These are phyloP conservation scores for Termitomyces sp. DNA, from an alignment of 768 basidiomycete genomes.

Conservation along the genomic window DNA sequence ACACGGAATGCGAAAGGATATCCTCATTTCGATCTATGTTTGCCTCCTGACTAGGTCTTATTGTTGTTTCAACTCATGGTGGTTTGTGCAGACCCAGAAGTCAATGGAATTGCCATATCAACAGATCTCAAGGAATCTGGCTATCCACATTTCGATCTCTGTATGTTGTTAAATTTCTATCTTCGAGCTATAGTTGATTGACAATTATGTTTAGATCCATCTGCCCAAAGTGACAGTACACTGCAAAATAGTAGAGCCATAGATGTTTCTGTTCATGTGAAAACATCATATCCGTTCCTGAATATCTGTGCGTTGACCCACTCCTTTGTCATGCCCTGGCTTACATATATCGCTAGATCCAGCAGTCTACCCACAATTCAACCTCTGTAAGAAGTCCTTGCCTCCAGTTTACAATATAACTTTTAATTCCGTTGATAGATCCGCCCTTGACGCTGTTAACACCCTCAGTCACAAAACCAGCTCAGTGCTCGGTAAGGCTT, in stretches of 20 bases:
- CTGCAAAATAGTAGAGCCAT: background rate
- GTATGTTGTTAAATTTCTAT: slow-evolving; percentile 20
- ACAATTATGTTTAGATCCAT: slow-evolving; percentile 3
- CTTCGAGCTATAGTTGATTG: background rate
- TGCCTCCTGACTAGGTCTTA: slow-evolving; percentile 2
- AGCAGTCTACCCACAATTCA: slow-evolving; percentile 27
- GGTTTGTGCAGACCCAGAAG: background rate
- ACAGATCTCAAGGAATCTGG: background rate
- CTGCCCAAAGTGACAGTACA: too few relatives aligned
- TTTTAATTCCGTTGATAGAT: background rate
- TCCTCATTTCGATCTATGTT: slow-evolving; percentile 28
- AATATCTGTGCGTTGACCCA: slow-evolving; percentile 4
- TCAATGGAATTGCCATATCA: background rate
- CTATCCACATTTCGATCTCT: slow-evolving; percentile 27
- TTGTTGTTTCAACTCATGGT: background rate
- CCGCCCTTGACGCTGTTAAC: background rate
- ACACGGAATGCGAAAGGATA: slow-evolving; percentile 5
- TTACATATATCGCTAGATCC: slow-evolving; percentile 24
- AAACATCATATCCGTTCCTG: slow-evolving; percentile 7
- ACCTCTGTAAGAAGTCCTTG: slow-evolving; percentile 19
- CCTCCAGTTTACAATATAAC: background rate
- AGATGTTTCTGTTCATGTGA: background rate
- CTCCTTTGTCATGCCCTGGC: background rate
- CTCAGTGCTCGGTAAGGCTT: background rate
- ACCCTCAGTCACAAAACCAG: background rate